A percentile compares a stretch with the other conserved stretches of the same genome.
These are phyloP conservation scores for Camellia granthamiana DNA, from an alignment of 148 eudicot genomes.

Conservation along the genomic window DNA sequence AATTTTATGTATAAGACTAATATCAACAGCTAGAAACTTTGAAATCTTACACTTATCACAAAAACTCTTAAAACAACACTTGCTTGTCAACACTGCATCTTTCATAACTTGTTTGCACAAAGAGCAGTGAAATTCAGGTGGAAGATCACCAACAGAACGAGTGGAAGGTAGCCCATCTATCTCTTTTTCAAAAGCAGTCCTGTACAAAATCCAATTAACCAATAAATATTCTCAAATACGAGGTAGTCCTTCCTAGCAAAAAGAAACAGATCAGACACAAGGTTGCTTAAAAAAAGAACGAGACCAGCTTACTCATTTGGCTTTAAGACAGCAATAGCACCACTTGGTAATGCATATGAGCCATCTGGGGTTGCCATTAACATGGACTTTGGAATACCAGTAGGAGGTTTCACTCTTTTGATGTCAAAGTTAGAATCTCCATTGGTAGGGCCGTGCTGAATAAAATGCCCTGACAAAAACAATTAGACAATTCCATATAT, in stretches of 20 bases:
- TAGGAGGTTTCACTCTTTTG: slow-evolving; percentile 74
- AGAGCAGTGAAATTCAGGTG: slow-evolving; percentile 88
- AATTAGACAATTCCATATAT: slow-evolving; percentile 9
- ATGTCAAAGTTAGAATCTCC: slow-evolving; percentile 80
- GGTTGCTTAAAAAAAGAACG: slow-evolving; percentile 13
- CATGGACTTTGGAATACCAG: slow-evolving; percentile 89
- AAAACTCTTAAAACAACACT: slow-evolving; percentile 81
- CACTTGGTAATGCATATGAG: slow-evolving; percentile 76
- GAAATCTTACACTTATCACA: slow-evolving; percentile 92
- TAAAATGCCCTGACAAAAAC: slow-evolving; percentile 73
- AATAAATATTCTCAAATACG: neutral
- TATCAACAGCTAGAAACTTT: slow-evolving; percentile 49
- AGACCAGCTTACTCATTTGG: slow-evolving; percentile 33
- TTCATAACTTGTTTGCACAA: slow-evolving; percentile 94
- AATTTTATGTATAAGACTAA: slow-evolving; percentile 36
- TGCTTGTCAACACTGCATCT: slow-evolving; percentile 91
- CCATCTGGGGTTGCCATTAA: slow-evolving; percentile 81
- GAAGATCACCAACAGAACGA: slow-evolving; percentile 71
- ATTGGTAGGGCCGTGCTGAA: slow-evolving; percentile 95
- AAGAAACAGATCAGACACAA: slow-evolving; percentile 3
- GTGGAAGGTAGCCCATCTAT: slow-evolving; percentile 83
- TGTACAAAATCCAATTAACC: slow-evolving; percentile 21
- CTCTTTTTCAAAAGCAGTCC: slow-evolving; percentile 89
- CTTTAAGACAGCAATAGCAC: slow-evolving; percentile 69
- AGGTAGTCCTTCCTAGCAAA: neutral